phyloP scores from a whole-genome alignment of 495 filamentous ascomycete genomes.

The Aspergillus wentii region DNA sequence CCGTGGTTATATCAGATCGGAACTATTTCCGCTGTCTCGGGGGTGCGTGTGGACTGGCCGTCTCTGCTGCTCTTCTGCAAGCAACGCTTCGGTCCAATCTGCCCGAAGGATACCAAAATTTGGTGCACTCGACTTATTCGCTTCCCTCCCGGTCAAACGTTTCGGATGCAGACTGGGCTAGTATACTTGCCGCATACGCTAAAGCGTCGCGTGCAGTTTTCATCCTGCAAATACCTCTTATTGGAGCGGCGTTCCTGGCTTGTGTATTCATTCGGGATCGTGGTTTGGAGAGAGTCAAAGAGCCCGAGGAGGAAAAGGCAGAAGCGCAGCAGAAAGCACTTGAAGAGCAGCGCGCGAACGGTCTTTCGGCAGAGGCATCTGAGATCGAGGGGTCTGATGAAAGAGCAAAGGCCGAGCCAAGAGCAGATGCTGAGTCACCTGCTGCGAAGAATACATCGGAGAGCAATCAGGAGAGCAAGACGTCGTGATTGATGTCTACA shows the following conservation, averaged over 20 bases:
- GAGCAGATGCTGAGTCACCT: no score
- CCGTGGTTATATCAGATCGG: slow-evolving; percentile 55
- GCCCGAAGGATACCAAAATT: slow-evolving; percentile 31
- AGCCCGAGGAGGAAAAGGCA: slow-evolving; percentile 30
- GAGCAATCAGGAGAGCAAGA: no score
- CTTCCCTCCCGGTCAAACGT: slow-evolving; percentile 27
- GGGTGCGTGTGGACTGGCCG: slow-evolving; percentile 53
- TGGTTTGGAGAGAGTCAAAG: slow-evolving; percentile 48
- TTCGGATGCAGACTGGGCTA: slow-evolving; percentile 29
- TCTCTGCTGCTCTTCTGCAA: slow-evolving; percentile 54
- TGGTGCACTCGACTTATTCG: slow-evolving; percentile 40
- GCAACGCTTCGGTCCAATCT: slow-evolving; percentile 43
- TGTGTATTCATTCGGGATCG: slow-evolving; percentile 50
- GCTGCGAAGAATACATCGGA: no score
- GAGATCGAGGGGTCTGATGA: background rate
- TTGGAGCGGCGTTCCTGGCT: slow-evolving; percentile 47
- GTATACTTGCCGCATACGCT: slow-evolving; percentile 45
- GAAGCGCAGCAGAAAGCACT: slow-evolving; percentile 13
- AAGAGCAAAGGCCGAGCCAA: background rate
- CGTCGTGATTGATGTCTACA: no score
- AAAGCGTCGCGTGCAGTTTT: slow-evolving; percentile 50
- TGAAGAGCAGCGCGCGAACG: background rate
- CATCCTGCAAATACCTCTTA: slow-evolving; percentile 49
- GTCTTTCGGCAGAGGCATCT: background rate
- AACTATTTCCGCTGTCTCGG: slow-evolving; percentile 62